Conservation (phyloP, 441 rosid species). For the Syzygium malaccense region DNA sequence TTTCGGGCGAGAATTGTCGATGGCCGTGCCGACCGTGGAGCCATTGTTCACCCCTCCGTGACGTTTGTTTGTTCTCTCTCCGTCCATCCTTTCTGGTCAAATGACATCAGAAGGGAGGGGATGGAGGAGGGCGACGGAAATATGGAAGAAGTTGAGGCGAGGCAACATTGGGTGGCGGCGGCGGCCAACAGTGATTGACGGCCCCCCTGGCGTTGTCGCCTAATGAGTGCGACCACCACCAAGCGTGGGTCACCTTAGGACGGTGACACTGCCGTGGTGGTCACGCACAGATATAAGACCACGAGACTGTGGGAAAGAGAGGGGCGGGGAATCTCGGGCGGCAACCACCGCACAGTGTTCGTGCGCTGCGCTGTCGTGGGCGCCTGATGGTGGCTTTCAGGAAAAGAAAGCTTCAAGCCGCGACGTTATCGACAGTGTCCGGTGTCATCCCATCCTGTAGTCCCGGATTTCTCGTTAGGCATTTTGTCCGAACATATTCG, state of each 20-base stretch:
- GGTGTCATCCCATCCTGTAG: not conserved
- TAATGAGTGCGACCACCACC: not conserved
- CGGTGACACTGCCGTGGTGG: not conserved
- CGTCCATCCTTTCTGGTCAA: not conserved
- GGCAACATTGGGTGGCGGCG: not conserved
- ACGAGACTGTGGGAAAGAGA: not conserved
- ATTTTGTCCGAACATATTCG: not conserved
- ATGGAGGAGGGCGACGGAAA: not conserved
- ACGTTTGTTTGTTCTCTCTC: not conserved
- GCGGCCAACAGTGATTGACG: not conserved
- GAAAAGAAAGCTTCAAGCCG: not conserved
- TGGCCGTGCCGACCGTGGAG: not conserved
- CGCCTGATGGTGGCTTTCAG: not conserved
- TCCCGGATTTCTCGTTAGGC: not conserved
- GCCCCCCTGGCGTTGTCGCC: not conserved
- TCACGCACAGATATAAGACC: not conserved
- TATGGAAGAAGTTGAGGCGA: not conserved
- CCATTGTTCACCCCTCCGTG: not conserved
- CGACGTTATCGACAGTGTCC: fast-evolving
- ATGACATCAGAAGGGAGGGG: not conserved
- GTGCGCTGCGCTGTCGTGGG: not conserved
- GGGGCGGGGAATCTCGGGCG: not conserved
- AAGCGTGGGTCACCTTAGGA: not conserved
- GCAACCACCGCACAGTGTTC: not conserved
- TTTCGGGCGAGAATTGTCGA: not conserved